A percentile compares a stretch with the other conserved stretches of the same genome.
phyloP scores from a whole-genome alignment of 495 filamentous ascomycete species.

The Cryomyces antarcticus region DNA sequence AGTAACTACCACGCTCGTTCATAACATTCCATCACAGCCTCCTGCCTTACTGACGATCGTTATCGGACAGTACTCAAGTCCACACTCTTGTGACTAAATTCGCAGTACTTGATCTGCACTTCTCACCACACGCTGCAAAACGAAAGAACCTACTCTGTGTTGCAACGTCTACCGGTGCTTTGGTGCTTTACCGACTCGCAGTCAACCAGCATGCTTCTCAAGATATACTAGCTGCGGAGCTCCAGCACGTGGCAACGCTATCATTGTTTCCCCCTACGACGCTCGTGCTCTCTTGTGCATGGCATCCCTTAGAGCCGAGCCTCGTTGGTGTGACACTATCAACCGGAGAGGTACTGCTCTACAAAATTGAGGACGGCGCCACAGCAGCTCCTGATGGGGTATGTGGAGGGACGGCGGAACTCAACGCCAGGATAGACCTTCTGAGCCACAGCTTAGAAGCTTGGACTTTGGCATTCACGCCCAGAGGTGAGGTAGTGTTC shows the following conservation, averaged over 20 bases:
- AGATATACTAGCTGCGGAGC: neutral
- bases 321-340: slow-evolving; percentile 48
- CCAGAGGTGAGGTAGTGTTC: slow-evolving; percentile 20
- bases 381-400: neutral
- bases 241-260: slow-evolving; percentile 20
- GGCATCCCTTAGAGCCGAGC: slow-evolving; percentile 33
- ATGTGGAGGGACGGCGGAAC: neutral
- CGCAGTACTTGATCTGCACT: slow-evolving; percentile 74
- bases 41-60: neutral
- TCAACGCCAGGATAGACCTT: neutral
- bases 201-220: neutral
- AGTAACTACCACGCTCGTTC: neutral
- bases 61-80: neutral
- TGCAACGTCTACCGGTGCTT: slow-evolving; percentile 49
- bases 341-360: slow-evolving; percentile 30
- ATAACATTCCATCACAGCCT: neutral
- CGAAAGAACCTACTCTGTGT: slow-evolving; percentile 34
- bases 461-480: slow-evolving; percentile 42
- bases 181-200: slow-evolving; percentile 38
- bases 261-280: slow-evolving; percentile 23
- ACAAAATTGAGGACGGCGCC: no score
- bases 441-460: slow-evolving; percentile 34
- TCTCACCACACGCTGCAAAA: slow-evolving; percentile 33
- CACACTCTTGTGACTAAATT: slow-evolving; percentile 16
- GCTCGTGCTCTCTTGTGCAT: slow-evolving; percentile 51